Percentiles rank a stretch among this genome's conserved stretches.
These are phyloP conservation scores for Mariannaea sp. DNA, from an alignment of 2,329 filamentous ascomycete species.

Conservation along the genomic window DNA sequence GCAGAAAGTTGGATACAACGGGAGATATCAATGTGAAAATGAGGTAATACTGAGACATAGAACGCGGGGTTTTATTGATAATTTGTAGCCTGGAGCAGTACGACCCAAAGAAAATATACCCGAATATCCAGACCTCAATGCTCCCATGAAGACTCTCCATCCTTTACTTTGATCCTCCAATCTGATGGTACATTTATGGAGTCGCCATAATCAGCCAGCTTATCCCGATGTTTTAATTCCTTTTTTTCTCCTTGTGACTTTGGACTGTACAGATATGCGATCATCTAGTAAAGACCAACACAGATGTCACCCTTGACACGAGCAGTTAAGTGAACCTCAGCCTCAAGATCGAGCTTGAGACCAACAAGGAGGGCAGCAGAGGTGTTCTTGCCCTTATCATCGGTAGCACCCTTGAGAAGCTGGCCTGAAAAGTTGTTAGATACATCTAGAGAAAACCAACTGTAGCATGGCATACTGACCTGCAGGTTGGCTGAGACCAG, in stretches of 20 bases:
- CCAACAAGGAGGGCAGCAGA: slow-evolving; percentile 62
- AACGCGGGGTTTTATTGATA: neutral
- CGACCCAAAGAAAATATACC: neutral
- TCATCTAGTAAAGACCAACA: slow-evolving; percentile 44
- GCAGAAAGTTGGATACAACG: neutral
- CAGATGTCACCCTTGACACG: slow-evolving; percentile 65
- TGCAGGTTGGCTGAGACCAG: slow-evolving; percentile 43
- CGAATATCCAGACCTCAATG: slow-evolving; percentile 3
- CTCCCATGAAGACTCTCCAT: neutral
- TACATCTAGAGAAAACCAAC: neutral
- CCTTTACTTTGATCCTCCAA: slow-evolving; percentile 9
- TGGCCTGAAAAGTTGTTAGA: slow-evolving; percentile 45
- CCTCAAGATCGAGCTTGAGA: slow-evolving; percentile 67
- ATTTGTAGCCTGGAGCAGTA: neutral
- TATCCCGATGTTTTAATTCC: slow-evolving; percentile 3
- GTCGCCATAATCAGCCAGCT: no score
- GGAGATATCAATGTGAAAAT: no score
- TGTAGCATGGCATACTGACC: slow-evolving; percentile 23
- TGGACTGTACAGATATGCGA: neutral
- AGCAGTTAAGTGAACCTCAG: slow-evolving; percentile 65
- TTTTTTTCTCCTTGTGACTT: neutral
- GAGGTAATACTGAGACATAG: no score
- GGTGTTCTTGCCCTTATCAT: slow-evolving; percentile 62
- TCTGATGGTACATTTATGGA: no score
- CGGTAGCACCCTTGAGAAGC: slow-evolving; percentile 61